Base-by-base conservation (phyloP, 306 rosid species). In the Citrullus amarus region DNA sequence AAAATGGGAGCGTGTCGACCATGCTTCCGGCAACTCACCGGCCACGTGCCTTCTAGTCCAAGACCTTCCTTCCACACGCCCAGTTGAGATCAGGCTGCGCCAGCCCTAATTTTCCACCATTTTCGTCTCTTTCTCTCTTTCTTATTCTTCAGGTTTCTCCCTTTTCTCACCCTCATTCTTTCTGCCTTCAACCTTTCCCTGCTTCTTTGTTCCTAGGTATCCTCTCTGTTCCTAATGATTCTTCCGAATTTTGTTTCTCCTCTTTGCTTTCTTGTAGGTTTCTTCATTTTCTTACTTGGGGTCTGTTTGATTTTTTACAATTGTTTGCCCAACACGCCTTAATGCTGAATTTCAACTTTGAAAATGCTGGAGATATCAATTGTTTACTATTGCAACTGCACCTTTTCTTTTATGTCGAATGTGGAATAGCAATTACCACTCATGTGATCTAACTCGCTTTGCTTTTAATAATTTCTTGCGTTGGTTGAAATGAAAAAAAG, bases 31-130 rank as follows among this genome's bases (percentile, higher is more conserved):
- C 17, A 36, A 17, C 32, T 74, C 78, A 32, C 63, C 48, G 61
- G 78, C 78, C 78, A 74, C 78, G 78, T 74, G 78, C 78, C 34
- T 32, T 51, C 28, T 10, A 2, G 3, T 32, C 41, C 17, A 4
- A 17, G 18, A 28, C 43, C 39, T 54, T 17, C 62, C 78, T 34
- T 20, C 78, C 78, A 74, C 78, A 54, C 50, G 78, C 78, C 63
- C 62, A 9, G 9, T 9, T 54, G 62, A 9, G 28, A 17, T 34
- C 48, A 30, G 32, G 5, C 17, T 16, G 18, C 48, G 14, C 77
- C 62, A 30, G 50, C 78, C 78, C 78, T 53, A 74, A 54, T 54
- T 74, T 74, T 9, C 41, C 8, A 73, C 61, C 43, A 36, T 7
- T 73, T 51, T 51, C 61, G 15, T 34, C 38, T 73, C 51, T 53